Base-by-base conservation (phyloP, 176 grass and related monocot genomes). In the Eleusine coracana region DNA sequence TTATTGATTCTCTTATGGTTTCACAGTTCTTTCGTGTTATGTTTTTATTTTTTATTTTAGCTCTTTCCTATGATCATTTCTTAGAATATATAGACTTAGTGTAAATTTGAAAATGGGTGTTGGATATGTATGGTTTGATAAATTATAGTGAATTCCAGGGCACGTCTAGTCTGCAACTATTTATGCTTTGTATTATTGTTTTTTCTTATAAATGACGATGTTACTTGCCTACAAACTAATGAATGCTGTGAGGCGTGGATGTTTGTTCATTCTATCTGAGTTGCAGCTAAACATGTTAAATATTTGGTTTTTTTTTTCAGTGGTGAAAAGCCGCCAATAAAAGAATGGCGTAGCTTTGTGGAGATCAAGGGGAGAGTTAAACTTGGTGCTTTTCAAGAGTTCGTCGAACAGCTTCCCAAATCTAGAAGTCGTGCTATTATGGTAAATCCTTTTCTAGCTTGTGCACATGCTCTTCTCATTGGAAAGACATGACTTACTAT, bases 351-450 rank as follows among this genome's bases (percentile, higher is more conserved):
- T 41, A 93, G 83, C 73, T 89, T 99, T 75, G 82, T 99, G 83
- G 96, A 99, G 83, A 99, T 99, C 80, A 99, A 99, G 70, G 96
- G 96, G 80, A 95, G 96, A 92, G 96, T 99, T 63, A 93, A 94
- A 69, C 86, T 99, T 74, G 86, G 86, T 71, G 93, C 91, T 66
- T 99, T 99, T 96, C 92, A 99, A 68, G 90, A 92, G 28, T 99
- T 99, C 71, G 80, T 99, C 0, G 90, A 96, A 85, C 91, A 96
- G 27, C 91, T 99, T 83, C 93, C 96, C 67, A 83, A 90, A 85
- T 99, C 96, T 83, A 85, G 89, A 82, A 93, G 91, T 70, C 93
- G 96, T 80, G 93, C 91, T 66, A 87, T 99, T 75, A 99, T 99
- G 96, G 96, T 99, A 96, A 96, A 81, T 88, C 74, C 59, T 89